Percentiles rank a stretch among this genome's conserved stretches.
These are phyloP conservation scores for Pythium grandisporangium DNA, from an alignment of 352 stramenopile genomes.

Conservation along the genomic window DNA sequence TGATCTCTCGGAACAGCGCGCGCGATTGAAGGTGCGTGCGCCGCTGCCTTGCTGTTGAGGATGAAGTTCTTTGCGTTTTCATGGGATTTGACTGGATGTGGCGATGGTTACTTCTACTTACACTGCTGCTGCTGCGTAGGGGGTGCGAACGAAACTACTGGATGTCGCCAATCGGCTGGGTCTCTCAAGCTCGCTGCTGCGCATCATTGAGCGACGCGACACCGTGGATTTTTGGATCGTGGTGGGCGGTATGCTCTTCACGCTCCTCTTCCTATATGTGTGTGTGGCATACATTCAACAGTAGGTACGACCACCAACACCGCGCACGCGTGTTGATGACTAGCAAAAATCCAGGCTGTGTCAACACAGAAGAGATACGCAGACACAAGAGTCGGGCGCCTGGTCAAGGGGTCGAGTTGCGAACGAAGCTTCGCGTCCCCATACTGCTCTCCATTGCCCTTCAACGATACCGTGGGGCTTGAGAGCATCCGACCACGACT, in stretches of 20 bases:
- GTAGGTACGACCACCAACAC: too few relatives aligned
- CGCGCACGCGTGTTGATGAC: too few relatives aligned
- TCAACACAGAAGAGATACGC: too few relatives aligned
- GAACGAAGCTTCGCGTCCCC: too few relatives aligned
- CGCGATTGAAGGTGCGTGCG: constrained; percentile 44
- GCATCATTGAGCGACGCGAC: constrained; percentile 74
- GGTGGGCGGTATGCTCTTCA: constrained; percentile 71
- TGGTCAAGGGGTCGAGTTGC: too few relatives aligned
- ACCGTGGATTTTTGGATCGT: constrained; percentile 84
- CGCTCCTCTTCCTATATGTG: constrained; percentile 69
- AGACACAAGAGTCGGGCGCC: too few relatives aligned
- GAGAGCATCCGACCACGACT: too few relatives aligned
- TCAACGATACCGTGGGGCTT: too few relatives aligned
- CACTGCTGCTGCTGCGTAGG: constrained; percentile 14
- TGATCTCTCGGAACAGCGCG: constrained; percentile 59
- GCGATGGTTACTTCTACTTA: not conserved
- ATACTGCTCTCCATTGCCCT: too few relatives aligned
- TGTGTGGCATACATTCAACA: constrained; percentile 55
- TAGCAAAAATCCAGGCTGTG: too few relatives aligned
- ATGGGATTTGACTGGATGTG: constrained; percentile 1
- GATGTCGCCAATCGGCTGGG: constrained; percentile 81
- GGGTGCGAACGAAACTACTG: constrained; percentile 65
- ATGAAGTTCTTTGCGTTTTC: not conserved
- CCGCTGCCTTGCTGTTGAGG: not conserved
- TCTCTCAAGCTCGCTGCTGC: constrained; percentile 72